Base-by-base conservation (phyloP, 2,329 filamentous ascomycete species). In the Paraconiothyrium brasiliense region DNA sequence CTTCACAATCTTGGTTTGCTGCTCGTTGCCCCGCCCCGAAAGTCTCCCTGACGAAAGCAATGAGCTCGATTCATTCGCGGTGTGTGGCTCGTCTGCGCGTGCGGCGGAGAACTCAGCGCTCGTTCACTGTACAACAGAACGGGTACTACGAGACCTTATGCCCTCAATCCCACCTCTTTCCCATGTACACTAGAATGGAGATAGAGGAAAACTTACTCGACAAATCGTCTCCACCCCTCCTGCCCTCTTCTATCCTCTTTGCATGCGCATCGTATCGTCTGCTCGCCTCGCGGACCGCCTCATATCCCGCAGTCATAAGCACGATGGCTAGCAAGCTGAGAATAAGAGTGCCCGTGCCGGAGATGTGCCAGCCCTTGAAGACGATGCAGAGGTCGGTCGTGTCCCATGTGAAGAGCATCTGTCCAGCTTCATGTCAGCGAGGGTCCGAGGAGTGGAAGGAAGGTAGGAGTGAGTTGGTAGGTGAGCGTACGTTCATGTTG, bases 391-490 rank as follows among this genome's bases (percentile, higher is more conserved):
- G 92, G 81, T 98, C 91, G 59, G 85, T 87, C 2, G 94, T 94
- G 78, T 93, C 89, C 94, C 94, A 99, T 64, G 93, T 98, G 84
- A 99, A 99, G 69, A 98, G 89, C 94, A 97, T 98, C 93, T 97
- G 54, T 8, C 24, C 4, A 13, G 4, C 16, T n/a, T 14, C 22
- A 47, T 22, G 50, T 63, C 22, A 62, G 64, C 30, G 57, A 34
- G 24, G 24, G 5, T 46, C 22, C 11, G 47, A 39, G 16, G 43
- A 20, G 37, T 30, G 5, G 9, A n/a, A 37, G 11, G 34, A 30
- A 22, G 2, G 4, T 16, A 8, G 39, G 27, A 30, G 4, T 30
- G 27, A 6, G 6, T 16, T 24, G 8, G 54, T 39, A n/a, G 46
- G 57, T 54, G 60, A 55, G 73, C 90, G 73, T 82, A 94, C 94